Evolutionary conservation across 352 stramenopile species (phyloP).

Genomic region (Pythium graminicola): DNA sequence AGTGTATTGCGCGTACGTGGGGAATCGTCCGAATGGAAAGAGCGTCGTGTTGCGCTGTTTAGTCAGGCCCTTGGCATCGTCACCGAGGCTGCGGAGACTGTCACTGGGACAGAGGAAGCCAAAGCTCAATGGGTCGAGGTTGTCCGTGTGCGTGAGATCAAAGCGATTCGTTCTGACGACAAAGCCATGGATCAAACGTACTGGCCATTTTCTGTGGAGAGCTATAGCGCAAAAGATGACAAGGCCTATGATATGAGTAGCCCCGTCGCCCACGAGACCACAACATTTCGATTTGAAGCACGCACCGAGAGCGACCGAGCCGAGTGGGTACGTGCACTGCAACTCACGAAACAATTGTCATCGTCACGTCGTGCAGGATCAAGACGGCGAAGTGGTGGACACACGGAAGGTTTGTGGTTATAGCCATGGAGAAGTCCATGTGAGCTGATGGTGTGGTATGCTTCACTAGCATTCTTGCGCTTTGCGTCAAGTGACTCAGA

Average conservation of each 20-base stretch:
- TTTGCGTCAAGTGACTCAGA: slow-evolving; percentile 26
- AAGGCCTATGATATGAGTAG: neutral
- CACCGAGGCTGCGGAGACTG: neutral
- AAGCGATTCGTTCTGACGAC: slow-evolving; percentile 3
- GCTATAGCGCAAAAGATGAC: neutral
- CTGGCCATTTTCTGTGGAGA: slow-evolving; percentile 9
- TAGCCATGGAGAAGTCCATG: neutral
- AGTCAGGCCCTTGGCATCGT: slow-evolving; percentile 11
- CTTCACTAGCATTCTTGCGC: slow-evolving; percentile 13
- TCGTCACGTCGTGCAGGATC: neutral
- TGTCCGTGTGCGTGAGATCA: slow-evolving; percentile 11
- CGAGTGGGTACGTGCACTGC: slow-evolving; percentile 22
- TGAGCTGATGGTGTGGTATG: neutral
- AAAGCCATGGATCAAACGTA: neutral
- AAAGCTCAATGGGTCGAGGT: slow-evolving; percentile 18
- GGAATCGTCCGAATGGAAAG: neutral
- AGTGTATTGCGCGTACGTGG: slow-evolving; percentile 9
- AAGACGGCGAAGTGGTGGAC: slow-evolving; percentile 1
- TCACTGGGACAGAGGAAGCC: neutral
- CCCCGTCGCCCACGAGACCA: neutral
- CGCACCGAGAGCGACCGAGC: slow-evolving; percentile 14
- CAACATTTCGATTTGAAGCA: slow-evolving; percentile 9
- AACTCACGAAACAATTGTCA: slow-evolving; percentile 18
- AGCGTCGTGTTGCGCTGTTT: slow-evolving; percentile 14
- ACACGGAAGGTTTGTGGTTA: slow-evolving; percentile 2